A percentile compares a stretch with the other conserved stretches of the same genome.
Evolutionary conservation across 2,329 filamentous ascomycete species (phyloP).

Genomic region (Apiospora arundinis): DNA sequence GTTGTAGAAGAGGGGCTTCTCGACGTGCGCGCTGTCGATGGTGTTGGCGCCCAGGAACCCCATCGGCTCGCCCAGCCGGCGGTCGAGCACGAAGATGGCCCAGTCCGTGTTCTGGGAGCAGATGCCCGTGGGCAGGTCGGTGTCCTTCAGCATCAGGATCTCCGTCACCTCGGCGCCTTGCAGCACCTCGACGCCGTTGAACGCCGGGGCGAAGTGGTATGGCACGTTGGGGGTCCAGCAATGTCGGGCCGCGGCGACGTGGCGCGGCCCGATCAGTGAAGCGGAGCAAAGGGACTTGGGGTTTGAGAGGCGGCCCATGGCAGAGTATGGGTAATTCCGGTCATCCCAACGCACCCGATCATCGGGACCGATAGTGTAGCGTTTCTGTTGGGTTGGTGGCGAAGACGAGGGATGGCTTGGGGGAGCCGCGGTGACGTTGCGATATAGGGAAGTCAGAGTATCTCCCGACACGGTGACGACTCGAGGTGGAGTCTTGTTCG

Average conservation of each 20-base stretch:
- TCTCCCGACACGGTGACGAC: neutral
- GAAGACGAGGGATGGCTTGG: neutral
- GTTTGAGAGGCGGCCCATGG: neutral
- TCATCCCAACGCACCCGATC: slow-evolving; percentile 7
- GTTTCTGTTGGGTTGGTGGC: neutral
- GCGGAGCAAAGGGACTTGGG: neutral
- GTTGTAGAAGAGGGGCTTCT: slow-evolving; percentile 17
- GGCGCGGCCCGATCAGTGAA: slow-evolving; percentile 8
- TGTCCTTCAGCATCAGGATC: neutral
- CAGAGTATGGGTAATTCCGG: neutral
- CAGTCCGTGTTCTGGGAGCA: neutral
- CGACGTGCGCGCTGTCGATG: neutral
- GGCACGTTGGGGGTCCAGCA: neutral
- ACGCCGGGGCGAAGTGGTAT: slow-evolving; percentile 12
- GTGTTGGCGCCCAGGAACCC: neutral
- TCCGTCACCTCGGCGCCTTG: neutral
- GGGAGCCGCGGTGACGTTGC: neutral
- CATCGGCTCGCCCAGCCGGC: neutral
- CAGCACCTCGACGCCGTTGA: neutral
- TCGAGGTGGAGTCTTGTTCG: neutral
- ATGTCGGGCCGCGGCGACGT: slow-evolving; percentile 6
- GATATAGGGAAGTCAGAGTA: neutral
- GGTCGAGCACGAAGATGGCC: slow-evolving; percentile 13
- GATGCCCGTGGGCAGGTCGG: neutral
- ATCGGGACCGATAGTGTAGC: slow-evolving; percentile 2